Conservation (phyloP, 78 protist species). For the Isochrysis galbana region DNA sequence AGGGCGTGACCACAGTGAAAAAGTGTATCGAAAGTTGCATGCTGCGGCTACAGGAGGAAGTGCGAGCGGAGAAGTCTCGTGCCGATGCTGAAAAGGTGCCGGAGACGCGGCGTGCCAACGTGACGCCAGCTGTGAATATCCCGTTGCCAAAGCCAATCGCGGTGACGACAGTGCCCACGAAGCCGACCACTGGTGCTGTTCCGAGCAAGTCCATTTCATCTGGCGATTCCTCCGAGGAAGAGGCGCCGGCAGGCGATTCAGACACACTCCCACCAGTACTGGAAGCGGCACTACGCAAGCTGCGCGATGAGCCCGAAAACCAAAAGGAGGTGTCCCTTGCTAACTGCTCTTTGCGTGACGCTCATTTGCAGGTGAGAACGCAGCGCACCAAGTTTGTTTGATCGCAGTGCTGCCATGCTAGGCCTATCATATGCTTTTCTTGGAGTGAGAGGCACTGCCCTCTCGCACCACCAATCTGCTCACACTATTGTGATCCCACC, state of each 20-base stretch:
- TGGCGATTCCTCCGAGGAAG: background rate
- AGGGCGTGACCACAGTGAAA: background rate
- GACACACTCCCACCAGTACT: background rate
- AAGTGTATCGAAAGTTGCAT: background rate
- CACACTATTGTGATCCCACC: too few species aligned
- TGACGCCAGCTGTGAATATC: background rate
- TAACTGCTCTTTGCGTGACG: background rate
- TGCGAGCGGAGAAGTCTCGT: background rate
- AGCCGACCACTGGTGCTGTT: background rate
- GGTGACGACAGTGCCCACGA: background rate
- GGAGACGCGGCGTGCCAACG: background rate
- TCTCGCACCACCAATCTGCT: too few species aligned
- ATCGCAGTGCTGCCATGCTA: too few species aligned
- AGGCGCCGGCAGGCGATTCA: background rate
- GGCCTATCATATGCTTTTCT: too few species aligned
- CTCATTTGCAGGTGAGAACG: too few species aligned
- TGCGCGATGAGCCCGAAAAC: background rate
- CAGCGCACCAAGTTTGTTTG: too few species aligned
- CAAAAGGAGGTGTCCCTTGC: background rate
- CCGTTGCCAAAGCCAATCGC: background rate
- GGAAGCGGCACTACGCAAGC: background rate
- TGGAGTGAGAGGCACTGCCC: too few species aligned
- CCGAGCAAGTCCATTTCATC: too few species aligned
- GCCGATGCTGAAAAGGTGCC: background rate
- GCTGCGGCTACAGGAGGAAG: background rate